Evolutionary conservation across 2,329 filamentous ascomycete genomes (phyloP), one percentile per base, ranked within the genome.

Genomic region (Clathrospora elynae): DNA sequence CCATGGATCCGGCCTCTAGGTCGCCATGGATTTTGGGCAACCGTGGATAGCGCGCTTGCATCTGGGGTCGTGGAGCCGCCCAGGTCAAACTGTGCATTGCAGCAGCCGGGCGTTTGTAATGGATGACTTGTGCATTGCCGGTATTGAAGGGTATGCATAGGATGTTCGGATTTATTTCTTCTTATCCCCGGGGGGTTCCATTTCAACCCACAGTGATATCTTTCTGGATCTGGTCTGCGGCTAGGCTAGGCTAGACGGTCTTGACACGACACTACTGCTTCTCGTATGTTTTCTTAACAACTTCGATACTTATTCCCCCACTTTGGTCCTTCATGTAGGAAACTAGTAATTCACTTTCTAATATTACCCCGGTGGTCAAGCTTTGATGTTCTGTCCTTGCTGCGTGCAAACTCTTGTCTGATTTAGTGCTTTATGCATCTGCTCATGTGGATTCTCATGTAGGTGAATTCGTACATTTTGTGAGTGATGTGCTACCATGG

Each of bases 311-410:
- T 70, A 69, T 69, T 68, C 65, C 67, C 67, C 67, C 49, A 42
- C 47, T 63, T 62, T 66, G 61, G 63, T 59, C 56, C 60, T 68
- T 60, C 61, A 63, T 62, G 55, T 67, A 68, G 62, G 66, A 68
- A 60, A n/a, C 59, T 68, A 69, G 67, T 69, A 70, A 70, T 70
- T 69, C 55, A 60, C 63, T 49, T 70, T 61, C 57, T 69, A 67
- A 68, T 69, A 64, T 54, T 57, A 65, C 56, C 51, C 60, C 39
- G 52, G 59, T 59, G 58, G 55, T 61, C 41, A 49, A 45, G n/a
- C n/a, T n/a, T n/a, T n/a, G n/a, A n/a, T n/a, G n/a, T n/a, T n/a
- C n/a, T n/a, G n/a, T n/a, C n/a, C n/a, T n/a, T n/a, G n/a, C n/a
- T n/a, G n/a, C n/a, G n/a, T n/a, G n/a, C n/a, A n/a, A n/a, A n/a